Base-by-base conservation (phyloP, 768 basidiomycete species). In the Psilocybe sp. region DNA sequence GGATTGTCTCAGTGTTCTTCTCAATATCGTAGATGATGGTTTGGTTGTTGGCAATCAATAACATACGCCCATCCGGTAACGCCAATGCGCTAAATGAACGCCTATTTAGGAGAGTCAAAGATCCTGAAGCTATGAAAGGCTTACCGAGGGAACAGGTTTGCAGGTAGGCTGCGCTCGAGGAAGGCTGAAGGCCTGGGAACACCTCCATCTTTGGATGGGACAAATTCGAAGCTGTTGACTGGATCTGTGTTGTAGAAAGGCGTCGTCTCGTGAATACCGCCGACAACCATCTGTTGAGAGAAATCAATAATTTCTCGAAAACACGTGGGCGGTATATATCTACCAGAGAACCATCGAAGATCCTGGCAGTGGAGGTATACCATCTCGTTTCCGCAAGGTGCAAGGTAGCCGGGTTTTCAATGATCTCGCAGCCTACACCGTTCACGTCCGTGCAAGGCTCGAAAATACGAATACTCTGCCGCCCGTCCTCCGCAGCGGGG, bases 161-260 rank as follows among this genome's bases (percentile, higher is more conserved):
- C 60, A 9, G 66, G 65, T 23, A 68, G 51, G 50, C 51, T 64
- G 20, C 62, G 54, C 28, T 59, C 55, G 16, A 69, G 62, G 54
- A 65, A 63, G 11, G 56, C 57, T 5, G 60, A 60, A 12, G 59
- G 65, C n/a, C 59, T 60, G 19, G 63, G 65, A 12, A 64, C 49
- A 50, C 69, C 70, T 15, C 66, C 64, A 47, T 72, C 71, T 46
- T 74, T 74, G 4, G 68, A 60, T 4, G 72, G 72, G 61, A 64
- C 71, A 43, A 72, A 74, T 49, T 73, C 72, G 44, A 69, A 64
- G 43, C 55, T 63, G 46, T 65, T 84, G 44, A 79, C 76, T 3
- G 82, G 81, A 44, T 70, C 74, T 19, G 77, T 81, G 58, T 86
- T 84, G 61, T 84, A 84, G 74, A 83, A 87, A 2, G 81, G 82